Percentiles rank a stretch among this genome's conserved stretches.
Conservation (phyloP, 108 stramenopile species). For the Mayamaea pseudoterrestris region DNA sequence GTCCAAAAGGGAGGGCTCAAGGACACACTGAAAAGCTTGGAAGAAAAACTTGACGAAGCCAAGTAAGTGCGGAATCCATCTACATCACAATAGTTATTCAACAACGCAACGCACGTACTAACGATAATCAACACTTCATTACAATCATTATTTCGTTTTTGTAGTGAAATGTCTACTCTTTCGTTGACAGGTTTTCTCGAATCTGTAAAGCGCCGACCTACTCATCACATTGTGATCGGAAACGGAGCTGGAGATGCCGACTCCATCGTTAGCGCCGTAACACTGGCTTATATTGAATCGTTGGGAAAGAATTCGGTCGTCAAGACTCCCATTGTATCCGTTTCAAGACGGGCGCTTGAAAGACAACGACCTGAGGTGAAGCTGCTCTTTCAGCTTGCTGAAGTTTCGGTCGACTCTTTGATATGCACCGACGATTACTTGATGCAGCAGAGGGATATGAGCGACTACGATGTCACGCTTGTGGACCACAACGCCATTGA, state of each 20-base stretch:
- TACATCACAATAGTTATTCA: too few species aligned
- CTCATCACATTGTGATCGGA: slow-evolving; percentile 41
- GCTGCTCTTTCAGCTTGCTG: slow-evolving; percentile 40
- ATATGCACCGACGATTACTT: too few species aligned
- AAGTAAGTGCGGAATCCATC: too few species aligned
- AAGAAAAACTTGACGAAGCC: too few species aligned
- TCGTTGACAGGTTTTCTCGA: too few species aligned
- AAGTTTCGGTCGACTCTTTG: slow-evolving; percentile 6
- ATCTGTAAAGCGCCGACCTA: slow-evolving; percentile 12
- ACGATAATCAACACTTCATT: too few species aligned
- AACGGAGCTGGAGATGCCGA: slow-evolving; percentile 85
- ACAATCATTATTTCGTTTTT: too few species aligned
- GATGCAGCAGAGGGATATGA: too few species aligned
- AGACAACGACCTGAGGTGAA: slow-evolving; percentile 49
- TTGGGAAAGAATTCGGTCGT: neutral
- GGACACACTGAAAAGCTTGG: too few species aligned
- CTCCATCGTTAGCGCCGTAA: slow-evolving; percentile 60
- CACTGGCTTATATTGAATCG: slow-evolving; percentile 49
- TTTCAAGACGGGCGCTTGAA: slow-evolving; percentile 19
- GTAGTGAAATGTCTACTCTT: too few species aligned
- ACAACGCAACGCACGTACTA: too few species aligned
- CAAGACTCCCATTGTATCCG: slow-evolving; percentile 27
- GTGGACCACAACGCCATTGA: slow-evolving; percentile 57
- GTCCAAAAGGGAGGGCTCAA: too few species aligned
- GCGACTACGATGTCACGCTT: slow-evolving; percentile 24